Conservation (phyloP, 805 yeast species). For the Blastobotrys muscicola region DNA sequence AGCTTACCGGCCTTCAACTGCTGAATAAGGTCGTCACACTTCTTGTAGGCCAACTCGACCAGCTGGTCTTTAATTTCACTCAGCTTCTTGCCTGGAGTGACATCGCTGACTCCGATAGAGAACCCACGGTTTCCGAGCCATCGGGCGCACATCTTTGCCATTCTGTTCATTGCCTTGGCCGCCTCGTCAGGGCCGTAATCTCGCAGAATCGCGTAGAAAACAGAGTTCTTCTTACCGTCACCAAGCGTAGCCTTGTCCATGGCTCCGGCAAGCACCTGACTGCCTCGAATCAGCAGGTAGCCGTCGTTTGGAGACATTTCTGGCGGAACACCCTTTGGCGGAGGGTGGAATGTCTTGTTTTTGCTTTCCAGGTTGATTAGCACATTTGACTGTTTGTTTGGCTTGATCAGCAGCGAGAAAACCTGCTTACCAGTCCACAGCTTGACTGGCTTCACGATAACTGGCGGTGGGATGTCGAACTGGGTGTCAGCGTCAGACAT, state of each 20-base stretch:
- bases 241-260: slow-evolving; percentile 97
- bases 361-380: slow-evolving; percentile 89
- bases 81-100: slow-evolving; percentile 80
- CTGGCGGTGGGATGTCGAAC: slow-evolving; percentile 92
- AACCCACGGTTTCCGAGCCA: slow-evolving; percentile 92
- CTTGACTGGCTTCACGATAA: slow-evolving; percentile 78
- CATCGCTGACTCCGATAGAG: slow-evolving; percentile 95
- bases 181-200: slow-evolving; percentile 98
- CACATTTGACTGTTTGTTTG: slow-evolving; percentile 68
- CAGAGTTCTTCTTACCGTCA: slow-evolving; percentile 96
- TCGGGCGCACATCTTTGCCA: slow-evolving; percentile 98
- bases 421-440: slow-evolving; percentile 98
- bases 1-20: slow-evolving; percentile 73
- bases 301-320: slow-evolving; percentile 99
- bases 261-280: slow-evolving; percentile 80
- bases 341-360: slow-evolving; percentile 80
- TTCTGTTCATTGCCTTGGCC: slow-evolving; percentile 91
- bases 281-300: slow-evolving; percentile 80
- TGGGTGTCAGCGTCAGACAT: slow-evolving; percentile 89
- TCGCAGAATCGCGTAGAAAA: slow-evolving; percentile 86
- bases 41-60: slow-evolving; percentile 83
- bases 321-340: slow-evolving; percentile 57
- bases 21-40: slow-evolving; percentile 84
- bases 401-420: slow-evolving; percentile 76
- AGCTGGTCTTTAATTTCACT: slow-evolving; percentile 70